These are phyloP conservation scores for Leccinum longicurvipes DNA, from an alignment of 768 basidiomycete genomes.

Conservation along the genomic window DNA sequence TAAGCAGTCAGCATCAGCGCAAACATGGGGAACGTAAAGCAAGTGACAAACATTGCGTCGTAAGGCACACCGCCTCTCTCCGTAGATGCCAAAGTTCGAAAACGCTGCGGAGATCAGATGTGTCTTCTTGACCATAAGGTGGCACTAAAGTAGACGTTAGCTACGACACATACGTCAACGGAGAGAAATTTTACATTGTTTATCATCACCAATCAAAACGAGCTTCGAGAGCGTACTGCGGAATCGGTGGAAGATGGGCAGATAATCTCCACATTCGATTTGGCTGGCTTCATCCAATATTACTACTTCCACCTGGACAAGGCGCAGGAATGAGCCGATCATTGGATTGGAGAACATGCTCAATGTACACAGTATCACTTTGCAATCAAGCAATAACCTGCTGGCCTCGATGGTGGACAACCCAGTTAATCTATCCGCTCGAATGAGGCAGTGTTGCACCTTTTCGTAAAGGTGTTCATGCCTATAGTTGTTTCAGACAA, in stretches of 20 bases:
- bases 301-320: conserved; percentile 36
- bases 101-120: conserved; percentile 61
- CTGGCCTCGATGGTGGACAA: conserved; percentile 12
- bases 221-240: conserved; percentile 29
- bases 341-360: conserved; percentile 40
- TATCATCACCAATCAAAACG: conserved; percentile 41
- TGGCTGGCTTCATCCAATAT: conserved; percentile 48
- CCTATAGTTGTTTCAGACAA: conserved; percentile 29
- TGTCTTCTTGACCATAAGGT: conserved; percentile 71
- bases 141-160: conserved; percentile 50
- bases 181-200: conserved; percentile 31
- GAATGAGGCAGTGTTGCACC: conserved; percentile 35
- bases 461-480: conserved; percentile 47
- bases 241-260: conserved; percentile 34
- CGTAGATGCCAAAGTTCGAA: conserved; percentile 69
- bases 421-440: conserved; percentile 30
- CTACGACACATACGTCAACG: neutral
- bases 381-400: conserved; percentile 28
- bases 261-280: conserved; percentile 40
- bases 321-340: conserved; percentile 15
- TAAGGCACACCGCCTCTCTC: conserved; percentile 46
- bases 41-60: conserved; percentile 64
- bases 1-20: conserved; percentile 24
- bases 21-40: neutral
- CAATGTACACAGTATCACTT: conserved; percentile 46